phyloP scores from a whole-genome alignment of 169 alveolate genomes.

The Plasmodium malariae region DNA sequence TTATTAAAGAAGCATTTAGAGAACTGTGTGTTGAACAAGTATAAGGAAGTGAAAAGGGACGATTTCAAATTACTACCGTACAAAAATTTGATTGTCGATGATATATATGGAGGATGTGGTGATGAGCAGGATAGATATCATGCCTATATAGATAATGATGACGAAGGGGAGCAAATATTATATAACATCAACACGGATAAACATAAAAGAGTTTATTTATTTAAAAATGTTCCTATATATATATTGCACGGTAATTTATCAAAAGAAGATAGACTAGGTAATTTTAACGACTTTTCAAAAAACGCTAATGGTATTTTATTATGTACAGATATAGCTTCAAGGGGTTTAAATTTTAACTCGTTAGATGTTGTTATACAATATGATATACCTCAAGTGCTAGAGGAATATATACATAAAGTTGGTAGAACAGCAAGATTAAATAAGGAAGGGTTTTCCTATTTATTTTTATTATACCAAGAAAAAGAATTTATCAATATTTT shows the following conservation, averaged over 20 bases:
- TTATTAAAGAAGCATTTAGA: conserved; percentile 40
- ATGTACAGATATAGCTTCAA: conserved; percentile 96
- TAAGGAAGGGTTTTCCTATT: conserved; percentile 80
- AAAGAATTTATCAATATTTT: conserved; percentile 16
- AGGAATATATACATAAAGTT: conserved; percentile 95
- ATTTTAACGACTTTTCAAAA: conserved; percentile 79
- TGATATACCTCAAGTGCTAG: conserved; percentile 94
- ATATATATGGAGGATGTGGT: conserved; percentile 8
- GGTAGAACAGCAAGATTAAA: conserved; percentile 96
- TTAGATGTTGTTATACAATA: conserved; percentile 93
- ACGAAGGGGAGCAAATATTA: neutral
- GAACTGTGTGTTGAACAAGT: conserved; percentile 2
- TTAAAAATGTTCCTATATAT: conserved; percentile 63
- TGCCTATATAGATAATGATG: neutral
- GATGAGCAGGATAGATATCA: neutral
- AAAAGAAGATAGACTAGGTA: conserved; percentile 80
- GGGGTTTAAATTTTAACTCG: conserved; percentile 94
- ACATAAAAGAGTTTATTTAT: conserved; percentile 35
- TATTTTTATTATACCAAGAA: conserved; percentile 79
- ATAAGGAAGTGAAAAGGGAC: neutral
- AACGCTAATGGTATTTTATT: conserved; percentile 83
- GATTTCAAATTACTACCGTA: neutral
- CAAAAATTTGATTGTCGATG: conserved; percentile 68
- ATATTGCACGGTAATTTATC: conserved; percentile 84
- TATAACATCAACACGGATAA: conserved; percentile 31